Percentiles rank a stretch among this genome's conserved stretches.
Conservation (phyloP, 2,329 filamentous ascomycete species). For the Hymenoscyphus fraxineus region DNA sequence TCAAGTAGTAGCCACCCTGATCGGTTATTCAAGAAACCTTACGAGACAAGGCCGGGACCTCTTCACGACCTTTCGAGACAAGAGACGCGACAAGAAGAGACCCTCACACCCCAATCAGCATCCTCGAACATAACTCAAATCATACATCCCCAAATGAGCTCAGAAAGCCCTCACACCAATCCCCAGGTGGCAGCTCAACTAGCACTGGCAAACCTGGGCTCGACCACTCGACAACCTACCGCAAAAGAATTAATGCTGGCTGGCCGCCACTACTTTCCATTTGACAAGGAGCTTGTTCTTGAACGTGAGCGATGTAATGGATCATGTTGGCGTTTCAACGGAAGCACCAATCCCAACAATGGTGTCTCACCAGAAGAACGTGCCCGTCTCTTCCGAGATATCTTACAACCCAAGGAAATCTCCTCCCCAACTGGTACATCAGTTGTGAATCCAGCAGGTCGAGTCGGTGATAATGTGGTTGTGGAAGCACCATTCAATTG, state of each 20-base stretch:
- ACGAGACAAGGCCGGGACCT: conserved; percentile 48
- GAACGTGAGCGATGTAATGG: conserved; percentile 82
- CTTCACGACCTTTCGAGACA: conserved; percentile 56
- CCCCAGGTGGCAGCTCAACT: conserved; percentile 33
- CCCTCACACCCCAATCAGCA: conserved; percentile 40
- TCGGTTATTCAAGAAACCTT: conserved; percentile 47
- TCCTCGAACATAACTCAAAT: conserved; percentile 52
- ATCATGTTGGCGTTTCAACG: conserved; percentile 84
- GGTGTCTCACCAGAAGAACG: conserved; percentile 68
- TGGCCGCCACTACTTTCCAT: conserved; percentile 75
- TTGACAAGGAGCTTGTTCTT: conserved; percentile 70
- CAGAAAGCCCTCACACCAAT: conserved; percentile 31
- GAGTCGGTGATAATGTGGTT: conserved; percentile 68
- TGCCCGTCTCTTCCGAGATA: conserved; percentile 65
- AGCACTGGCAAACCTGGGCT: conserved; percentile 34
- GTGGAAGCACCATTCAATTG: conserved; percentile 89
- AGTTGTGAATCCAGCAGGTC: conserved; percentile 52
- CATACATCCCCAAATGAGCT: conserved; percentile 32
- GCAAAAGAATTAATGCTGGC: conserved; percentile 90
- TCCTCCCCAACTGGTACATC: conserved; percentile 53
- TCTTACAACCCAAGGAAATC: conserved; percentile 59
- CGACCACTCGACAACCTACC: conserved; percentile 41
- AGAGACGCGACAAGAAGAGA: conserved; percentile 44
- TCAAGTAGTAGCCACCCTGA: conserved; percentile 36
- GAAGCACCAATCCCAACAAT: conserved; percentile 69